These are phyloP conservation scores for Chrysoporthe cubensis DNA, from an alignment of 2,329 filamentous ascomycete genomes.

Conservation along the genomic window DNA sequence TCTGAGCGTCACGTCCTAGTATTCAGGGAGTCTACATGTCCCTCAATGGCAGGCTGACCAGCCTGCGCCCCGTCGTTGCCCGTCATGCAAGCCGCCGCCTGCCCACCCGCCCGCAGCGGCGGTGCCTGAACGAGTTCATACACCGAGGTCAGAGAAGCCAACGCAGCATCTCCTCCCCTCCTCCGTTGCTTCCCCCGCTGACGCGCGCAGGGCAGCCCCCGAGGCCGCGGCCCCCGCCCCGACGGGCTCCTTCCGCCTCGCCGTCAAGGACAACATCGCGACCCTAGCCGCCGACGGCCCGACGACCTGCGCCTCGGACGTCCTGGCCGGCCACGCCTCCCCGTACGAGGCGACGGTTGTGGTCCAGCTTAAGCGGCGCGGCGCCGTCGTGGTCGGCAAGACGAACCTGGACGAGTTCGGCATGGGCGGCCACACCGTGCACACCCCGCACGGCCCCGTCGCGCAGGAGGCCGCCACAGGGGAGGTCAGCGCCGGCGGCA, in stretches of 20 bases:
- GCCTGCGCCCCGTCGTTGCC: conserved; percentile 27
- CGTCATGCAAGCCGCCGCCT: conserved; percentile 20
- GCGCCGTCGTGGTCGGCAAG: conserved; percentile 72
- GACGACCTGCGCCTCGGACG: conserved; percentile 83
- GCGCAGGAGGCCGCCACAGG: conserved; percentile 29
- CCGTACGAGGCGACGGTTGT: conserved; percentile 86
- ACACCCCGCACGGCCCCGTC: conserved; percentile 37
- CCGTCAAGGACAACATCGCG: conserved; percentile 79
- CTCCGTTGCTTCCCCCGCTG: background rate
- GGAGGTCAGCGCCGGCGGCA: conserved; percentile 76
- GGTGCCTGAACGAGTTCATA: conserved; percentile 28
- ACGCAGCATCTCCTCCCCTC: too few relatives aligned
- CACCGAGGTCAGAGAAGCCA: conserved; percentile 15
- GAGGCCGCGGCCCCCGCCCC: background rate
- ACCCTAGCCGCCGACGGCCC: conserved; percentile 47
- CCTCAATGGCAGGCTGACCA: conserved; percentile 30
- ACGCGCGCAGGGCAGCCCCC: background rate
- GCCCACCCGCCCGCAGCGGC: conserved; percentile 18
- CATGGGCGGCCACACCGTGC: conserved; percentile 43
- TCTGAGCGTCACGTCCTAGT: conserved; percentile 16
- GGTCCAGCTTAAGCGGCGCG: conserved; percentile 64
- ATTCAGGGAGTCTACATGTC: conserved; percentile 27
- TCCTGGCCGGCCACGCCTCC: conserved; percentile 71
- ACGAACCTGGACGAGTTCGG: conserved; percentile 81
- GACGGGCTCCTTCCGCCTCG: conserved; percentile 48